Conservation (phyloP, 1,284 basidiomycete genomes). For the Ustilago hordei region DNA sequence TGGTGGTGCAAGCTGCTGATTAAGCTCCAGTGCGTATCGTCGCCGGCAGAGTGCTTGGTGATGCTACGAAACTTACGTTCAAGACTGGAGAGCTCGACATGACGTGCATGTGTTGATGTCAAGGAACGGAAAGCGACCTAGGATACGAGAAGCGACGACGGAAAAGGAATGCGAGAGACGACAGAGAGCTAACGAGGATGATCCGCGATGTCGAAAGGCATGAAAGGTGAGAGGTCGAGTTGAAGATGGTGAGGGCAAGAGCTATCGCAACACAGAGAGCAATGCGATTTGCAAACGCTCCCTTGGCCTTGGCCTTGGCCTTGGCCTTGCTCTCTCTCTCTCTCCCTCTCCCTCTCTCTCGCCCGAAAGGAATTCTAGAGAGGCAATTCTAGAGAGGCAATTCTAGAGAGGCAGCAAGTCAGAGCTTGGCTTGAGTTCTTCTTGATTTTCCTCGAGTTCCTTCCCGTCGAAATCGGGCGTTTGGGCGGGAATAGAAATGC, state of each 20-base stretch:
- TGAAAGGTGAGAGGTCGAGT: neutral
- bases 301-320: neutral
- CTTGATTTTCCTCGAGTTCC: constrained; percentile 14
- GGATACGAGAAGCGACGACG: constrained; percentile 8
- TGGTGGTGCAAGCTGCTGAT: neutral
- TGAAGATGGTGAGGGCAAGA: constrained; percentile 19
- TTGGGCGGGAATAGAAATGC: constrained; percentile 15
- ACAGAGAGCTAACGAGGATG: constrained; percentile 12
- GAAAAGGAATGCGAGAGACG: constrained; percentile 23
- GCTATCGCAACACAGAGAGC: neutral
- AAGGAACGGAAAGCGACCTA: constrained; percentile 10
- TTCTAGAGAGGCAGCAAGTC: no score
- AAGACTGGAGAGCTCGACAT: constrained; percentile 64
- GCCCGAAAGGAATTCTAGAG: neutral
- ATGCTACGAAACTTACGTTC: constrained; percentile 53
- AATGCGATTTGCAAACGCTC: constrained; percentile 26
- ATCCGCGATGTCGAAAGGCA: constrained; percentile 5
- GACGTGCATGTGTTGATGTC: constrained; percentile 26
- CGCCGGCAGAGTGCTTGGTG: neutral
- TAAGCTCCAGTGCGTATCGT: neutral
- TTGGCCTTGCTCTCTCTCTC: no score
- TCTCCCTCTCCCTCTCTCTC: neutral
- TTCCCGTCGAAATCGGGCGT: constrained; percentile 17
- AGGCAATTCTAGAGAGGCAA: no score
- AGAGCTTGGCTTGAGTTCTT: constrained; percentile 13